Evolutionary conservation across 352 stramenopile species (phyloP).

Genomic region (Achlya hypogyna): DNA sequence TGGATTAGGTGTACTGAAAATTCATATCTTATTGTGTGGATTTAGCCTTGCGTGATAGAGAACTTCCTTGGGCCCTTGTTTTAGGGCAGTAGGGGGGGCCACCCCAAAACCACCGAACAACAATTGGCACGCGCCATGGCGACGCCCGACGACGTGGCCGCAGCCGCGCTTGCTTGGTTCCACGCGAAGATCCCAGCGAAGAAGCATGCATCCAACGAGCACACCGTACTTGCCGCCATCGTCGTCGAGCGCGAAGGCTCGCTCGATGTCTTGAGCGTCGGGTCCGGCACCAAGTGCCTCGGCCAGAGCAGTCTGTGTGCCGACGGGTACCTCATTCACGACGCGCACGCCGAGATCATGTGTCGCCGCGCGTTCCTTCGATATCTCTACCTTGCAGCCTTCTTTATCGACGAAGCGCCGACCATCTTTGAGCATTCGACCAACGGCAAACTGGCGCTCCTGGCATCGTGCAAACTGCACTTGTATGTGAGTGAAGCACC

Average conservation of each 20-base stretch:
- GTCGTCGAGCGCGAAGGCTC: slow-evolving; percentile 28
- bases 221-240: slow-evolving; percentile 54
- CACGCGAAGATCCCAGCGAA: slow-evolving; percentile 35
- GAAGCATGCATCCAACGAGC: slow-evolving; percentile 43
- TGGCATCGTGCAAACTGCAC: slow-evolving; percentile 58
- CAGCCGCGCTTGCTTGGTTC: slow-evolving; percentile 55
- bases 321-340: slow-evolving; percentile 80
- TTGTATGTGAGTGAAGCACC: slow-evolving; percentile 89
- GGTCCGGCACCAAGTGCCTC: slow-evolving; percentile 77
- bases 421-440: slow-evolving; percentile 36
- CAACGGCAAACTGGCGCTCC: not conserved
- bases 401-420: slow-evolving; percentile 1
- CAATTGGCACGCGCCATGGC: not conserved
- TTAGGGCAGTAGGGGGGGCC: too few species aligned
- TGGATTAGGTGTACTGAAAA: too few species aligned
- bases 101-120: too few species aligned
- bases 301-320: slow-evolving; percentile 47
- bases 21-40: too few species aligned
- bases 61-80: too few species aligned
- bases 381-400: slow-evolving; percentile 58
- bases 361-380: slow-evolving; percentile 73
- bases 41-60: too few species aligned
- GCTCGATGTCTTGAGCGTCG: slow-evolving; percentile 42
- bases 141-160: slow-evolving; percentile 26
- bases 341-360: slow-evolving; percentile 91